Evolutionary conservation across 768 basidiomycete genomes (phyloP).

Genomic region (Leccinum fibrillosum): DNA sequence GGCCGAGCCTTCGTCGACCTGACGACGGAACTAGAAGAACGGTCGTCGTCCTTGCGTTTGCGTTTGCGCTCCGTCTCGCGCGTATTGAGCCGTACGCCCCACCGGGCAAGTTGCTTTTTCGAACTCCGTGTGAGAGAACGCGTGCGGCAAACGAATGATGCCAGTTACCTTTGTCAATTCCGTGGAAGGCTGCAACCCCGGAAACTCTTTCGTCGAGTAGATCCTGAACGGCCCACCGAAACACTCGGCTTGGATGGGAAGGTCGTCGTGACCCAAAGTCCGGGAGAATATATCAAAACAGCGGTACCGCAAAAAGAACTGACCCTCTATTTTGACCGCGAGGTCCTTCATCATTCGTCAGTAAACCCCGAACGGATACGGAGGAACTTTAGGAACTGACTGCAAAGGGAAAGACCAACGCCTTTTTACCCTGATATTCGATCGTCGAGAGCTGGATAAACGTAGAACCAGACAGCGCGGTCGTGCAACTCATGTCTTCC

Average conservation of each 20-base stretch:
- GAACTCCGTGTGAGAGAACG: conserved; percentile 4
- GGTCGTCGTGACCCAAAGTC: conserved; percentile 26
- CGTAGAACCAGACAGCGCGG: conserved; percentile 59
- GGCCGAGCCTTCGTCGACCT: conserved; percentile 1
- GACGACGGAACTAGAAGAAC: conserved; percentile 3
- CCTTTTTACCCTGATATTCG: conserved; percentile 51
- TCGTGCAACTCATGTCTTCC: conserved; percentile 45
- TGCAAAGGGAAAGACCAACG: conserved; percentile 61
- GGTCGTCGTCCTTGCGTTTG: conserved; percentile 27
- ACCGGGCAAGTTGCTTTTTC: conserved; percentile 32
- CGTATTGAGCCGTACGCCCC: conserved; percentile 35
- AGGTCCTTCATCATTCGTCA: conserved; percentile 45
- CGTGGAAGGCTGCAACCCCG: conserved; percentile 65
- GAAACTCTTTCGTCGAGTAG: conserved; percentile 74
- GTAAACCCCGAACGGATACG: too few relatives aligned
- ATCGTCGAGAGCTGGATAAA: conserved; percentile 54
- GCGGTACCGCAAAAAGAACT: conserved; percentile 69
- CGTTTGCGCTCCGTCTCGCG: conserved; percentile 36
- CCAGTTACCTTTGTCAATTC: conserved; percentile 57
- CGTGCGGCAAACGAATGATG: neutral
- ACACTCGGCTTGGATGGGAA: conserved; percentile 57
- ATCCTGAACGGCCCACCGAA: conserved; percentile 66
- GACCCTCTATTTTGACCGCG: conserved; percentile 63
- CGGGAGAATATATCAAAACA: conserved; percentile 58
- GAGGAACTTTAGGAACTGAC: conserved; percentile 32